Percentiles rank a stretch among this genome's conserved stretches.
phyloP scores from a whole-genome alignment of 192 early-diverging fungal species.

The Entophlyctis luteolus region DNA sequence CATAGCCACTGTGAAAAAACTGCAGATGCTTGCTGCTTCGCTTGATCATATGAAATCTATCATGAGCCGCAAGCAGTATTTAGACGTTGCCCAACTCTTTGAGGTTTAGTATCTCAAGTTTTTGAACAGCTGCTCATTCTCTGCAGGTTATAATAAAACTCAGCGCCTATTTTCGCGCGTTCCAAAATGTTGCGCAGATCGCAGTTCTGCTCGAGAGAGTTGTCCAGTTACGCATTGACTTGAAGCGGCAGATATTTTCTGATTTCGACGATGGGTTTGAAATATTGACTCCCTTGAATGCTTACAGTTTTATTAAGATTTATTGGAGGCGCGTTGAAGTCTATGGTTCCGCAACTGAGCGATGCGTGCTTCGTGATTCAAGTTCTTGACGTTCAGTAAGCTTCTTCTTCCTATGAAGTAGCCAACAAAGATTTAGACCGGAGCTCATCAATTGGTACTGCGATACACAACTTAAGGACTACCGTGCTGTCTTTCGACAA shows the following conservation, averaged over 20 bases:
- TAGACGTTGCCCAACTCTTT: conserved; percentile 73
- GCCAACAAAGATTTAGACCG: conserved; percentile 5
- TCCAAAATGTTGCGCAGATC: conserved; percentile 72
- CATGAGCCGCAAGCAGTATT: conserved; percentile 60
- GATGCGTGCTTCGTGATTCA: conserved; percentile 77
- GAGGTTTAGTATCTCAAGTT: conserved; percentile 47
- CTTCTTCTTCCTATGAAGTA: background rate
- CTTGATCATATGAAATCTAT: conserved; percentile 22
- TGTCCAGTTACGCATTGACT: conserved; percentile 54
- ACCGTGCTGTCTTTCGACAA: conserved; percentile 71
- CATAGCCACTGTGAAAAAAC: conserved; percentile 73
- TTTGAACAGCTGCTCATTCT: background rate
- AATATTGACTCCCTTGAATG: conserved; percentile 3
- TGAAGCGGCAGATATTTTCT: conserved; percentile 60
- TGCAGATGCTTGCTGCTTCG: conserved; percentile 78
- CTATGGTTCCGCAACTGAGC: conserved; percentile 49
- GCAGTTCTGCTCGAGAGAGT: conserved; percentile 64
- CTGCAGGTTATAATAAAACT: conserved; percentile 70
- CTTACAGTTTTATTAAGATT: conserved; percentile 29
- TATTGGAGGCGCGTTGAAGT: conserved; percentile 31
- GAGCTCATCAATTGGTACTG: conserved; percentile 74
- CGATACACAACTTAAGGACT: conserved; percentile 76
- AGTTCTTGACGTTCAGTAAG: conserved; percentile 63
- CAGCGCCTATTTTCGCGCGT: conserved; percentile 69
- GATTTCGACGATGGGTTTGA: conserved; percentile 70